These are phyloP conservation scores for Fusarium globosum DNA, from an alignment of 2,329 filamentous ascomycete species.

Conservation along the genomic window DNA sequence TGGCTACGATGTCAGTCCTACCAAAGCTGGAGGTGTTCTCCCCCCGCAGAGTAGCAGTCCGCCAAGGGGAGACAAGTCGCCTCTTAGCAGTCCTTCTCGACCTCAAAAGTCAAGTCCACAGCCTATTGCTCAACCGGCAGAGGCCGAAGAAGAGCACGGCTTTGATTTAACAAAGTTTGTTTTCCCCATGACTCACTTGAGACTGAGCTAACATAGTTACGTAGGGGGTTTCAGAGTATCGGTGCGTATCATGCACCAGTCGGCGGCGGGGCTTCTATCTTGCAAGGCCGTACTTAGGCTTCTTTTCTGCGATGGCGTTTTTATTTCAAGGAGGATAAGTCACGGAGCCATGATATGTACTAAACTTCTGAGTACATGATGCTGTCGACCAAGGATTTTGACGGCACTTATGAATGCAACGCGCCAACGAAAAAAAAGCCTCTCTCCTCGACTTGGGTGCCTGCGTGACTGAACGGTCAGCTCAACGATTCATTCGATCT, in stretches of 20 bases:
- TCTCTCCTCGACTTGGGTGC: neutral
- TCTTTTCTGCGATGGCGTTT: constrained; percentile 6
- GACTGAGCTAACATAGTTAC: constrained; percentile 17
- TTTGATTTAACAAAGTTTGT: constrained; percentile 70
- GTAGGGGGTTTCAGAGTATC: constrained; percentile 73
- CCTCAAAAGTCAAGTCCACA: constrained; percentile 50
- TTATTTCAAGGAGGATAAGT: constrained; percentile 15
- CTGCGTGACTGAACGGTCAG: neutral
- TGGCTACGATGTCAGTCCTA: constrained; percentile 68
- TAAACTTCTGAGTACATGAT: constrained; percentile 3
- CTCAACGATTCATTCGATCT: neutral
- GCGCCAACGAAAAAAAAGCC: constrained; percentile 14
- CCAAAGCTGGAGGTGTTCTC: constrained; percentile 57
- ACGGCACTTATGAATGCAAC: constrained; percentile 34
- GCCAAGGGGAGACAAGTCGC: constrained; percentile 61
- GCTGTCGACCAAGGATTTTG: constrained; percentile 11
- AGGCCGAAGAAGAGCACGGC: constrained; percentile 61
- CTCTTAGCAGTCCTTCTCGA: constrained; percentile 63
- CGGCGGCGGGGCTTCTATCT: constrained; percentile 58
- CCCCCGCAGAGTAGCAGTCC: constrained; percentile 70
- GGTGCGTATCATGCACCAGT: constrained; percentile 70
- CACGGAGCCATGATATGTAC: constrained; percentile 13
- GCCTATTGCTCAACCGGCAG: constrained; percentile 46
- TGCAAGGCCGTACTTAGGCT: constrained; percentile 50
- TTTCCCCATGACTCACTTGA: neutral